Evolutionary conservation across 1,139 yeast species (phyloP), one percentile per base, ranked within the genome.

Genomic region (Lodderomyces elongisporus): DNA sequence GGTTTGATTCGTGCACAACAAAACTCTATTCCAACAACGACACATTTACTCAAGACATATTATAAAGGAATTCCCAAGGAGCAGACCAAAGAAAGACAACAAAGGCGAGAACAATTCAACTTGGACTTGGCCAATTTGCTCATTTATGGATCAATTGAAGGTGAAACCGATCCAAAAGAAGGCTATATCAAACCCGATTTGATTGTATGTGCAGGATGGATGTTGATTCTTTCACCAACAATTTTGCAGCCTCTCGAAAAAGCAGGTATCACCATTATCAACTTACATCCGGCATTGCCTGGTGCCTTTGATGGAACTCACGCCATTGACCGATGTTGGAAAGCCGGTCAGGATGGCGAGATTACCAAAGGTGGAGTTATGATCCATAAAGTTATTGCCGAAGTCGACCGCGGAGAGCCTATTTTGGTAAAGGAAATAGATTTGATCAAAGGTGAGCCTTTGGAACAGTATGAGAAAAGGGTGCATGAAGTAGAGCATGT

Each of bases 181-280:
- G 41, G 46, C 5, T 66, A 73, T 38, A 58, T 56, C 27, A 64
- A 66, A 46, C 97, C 98, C 3, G 84, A 83, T 45, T 67, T 91
- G 44, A 79, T 91, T 31, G 96, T 91, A 5, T 91, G 98, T 62
- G 98, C 98, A 6, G 98, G 98, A 2, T 91, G 98, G 97, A 82
- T 91, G 91, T 73, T 91, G 37, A 91, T 91, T 40, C 68, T 91
- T 43, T 83, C 96, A 2, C 80, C 88, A 2, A 67, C 75, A 13
- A 87, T 85, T 41, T 66, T 91, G 43, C 63, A 66, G 30, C 89
- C 91, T 2, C 60, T 89, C 30, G 77, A 68, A 35, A 56, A 69
- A 6, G 76, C 72, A 3, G 67, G 72, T 1, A 72, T 88, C 21
- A 83, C 88, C 18, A 88, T 91, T 42, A 88, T 91, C 50, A 91